phyloP scores from a whole-genome alignment of 169 alveolate species.

The Cryptosporidium tyzzeri region DNA sequence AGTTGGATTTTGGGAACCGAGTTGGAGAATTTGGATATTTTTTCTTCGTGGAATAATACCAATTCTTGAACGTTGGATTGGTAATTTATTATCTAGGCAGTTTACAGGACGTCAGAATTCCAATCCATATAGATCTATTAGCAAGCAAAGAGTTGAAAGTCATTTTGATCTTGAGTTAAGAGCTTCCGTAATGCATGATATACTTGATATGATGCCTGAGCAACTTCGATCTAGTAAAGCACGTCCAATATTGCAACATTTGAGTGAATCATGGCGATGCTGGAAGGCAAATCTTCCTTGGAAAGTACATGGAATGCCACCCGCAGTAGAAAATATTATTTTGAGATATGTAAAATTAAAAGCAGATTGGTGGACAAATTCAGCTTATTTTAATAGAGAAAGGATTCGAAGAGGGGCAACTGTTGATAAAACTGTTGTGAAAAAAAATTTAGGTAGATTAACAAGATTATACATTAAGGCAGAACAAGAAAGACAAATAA shows the following conservation, averaged over 20 bases:
- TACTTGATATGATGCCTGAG: slow-evolving; percentile 99
- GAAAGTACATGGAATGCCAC: slow-evolving; percentile 99
- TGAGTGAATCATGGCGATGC: slow-evolving; percentile 99
- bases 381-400: slow-evolving; percentile 99
- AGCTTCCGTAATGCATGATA: slow-evolving; percentile 99
- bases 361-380: slow-evolving; percentile 99
- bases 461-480: slow-evolving; percentile 99
- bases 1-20: slow-evolving; percentile 99
- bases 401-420: slow-evolving; percentile 99
- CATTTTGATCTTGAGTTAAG: slow-evolving; percentile 99
- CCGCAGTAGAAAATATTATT: slow-evolving; percentile 99
- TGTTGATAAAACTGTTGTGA: slow-evolving; percentile 99
- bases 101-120: slow-evolving; percentile 98
- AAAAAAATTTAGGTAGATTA: slow-evolving; percentile 98
- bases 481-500: slow-evolving; percentile 99
- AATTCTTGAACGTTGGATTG: slow-evolving; percentile 99
- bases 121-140: slow-evolving; percentile 98
- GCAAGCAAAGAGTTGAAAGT: slow-evolving; percentile 99
- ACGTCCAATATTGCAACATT: slow-evolving; percentile 97
- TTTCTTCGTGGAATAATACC: slow-evolving; percentile 99
- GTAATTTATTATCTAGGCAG: slow-evolving; percentile 97
- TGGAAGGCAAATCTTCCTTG: slow-evolving; percentile 99
- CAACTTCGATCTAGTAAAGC: slow-evolving; percentile 98
- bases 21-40: slow-evolving; percentile 99
- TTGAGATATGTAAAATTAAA: slow-evolving; percentile 98